Evolutionary conservation across 306 rosid genomes (phyloP), one percentile per base, ranked within the genome.

Genomic region (Castanea sativa): DNA sequence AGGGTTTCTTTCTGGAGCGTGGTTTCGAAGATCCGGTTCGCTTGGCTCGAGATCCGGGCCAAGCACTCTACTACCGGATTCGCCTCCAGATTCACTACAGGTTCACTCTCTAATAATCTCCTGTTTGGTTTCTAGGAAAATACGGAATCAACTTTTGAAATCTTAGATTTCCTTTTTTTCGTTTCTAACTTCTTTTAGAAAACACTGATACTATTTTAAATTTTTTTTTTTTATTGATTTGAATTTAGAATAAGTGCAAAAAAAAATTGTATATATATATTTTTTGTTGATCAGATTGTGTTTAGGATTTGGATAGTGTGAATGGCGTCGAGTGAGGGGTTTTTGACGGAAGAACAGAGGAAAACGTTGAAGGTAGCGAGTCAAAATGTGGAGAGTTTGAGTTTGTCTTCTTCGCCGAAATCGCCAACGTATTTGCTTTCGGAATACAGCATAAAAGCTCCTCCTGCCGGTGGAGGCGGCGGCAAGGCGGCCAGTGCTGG

Each of bases 21-120:
- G 84, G 75, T 85, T 80, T 80, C 71, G 82, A 60, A 65, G 49
- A 25, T 81, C 85, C 67, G 56, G 61, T 71, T 87, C 94, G 88
- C 94, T 92, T 92, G 97, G 97, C 97, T 92, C 97, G 97, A 92
- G 94, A 90, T 92, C 94, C 91, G 92, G 88, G 97, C 97, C 94
- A 92, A 90, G 97, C 73, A 80, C 94, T 83, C 92, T 81, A 68
- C 86, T 73, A 78, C 83, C 86, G 16, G 79, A 49, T 86, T 87
- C 81, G 53, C 82, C 83, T 83, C 43, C 65, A 49, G 88, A 79
- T 86, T 87, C 85, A 35, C 13, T 14, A 38, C 79, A 81, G 91
- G 97, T 92, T 43, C 19, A 1, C 55, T 32, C 8, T 38, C 74
- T 55, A 35, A 35, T 35, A n/a, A 29, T 23, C 20, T 60, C 32